These are phyloP conservation scores for Cladorrhinum samala DNA, from an alignment of 495 filamentous ascomycete species.

Conservation along the genomic window DNA sequence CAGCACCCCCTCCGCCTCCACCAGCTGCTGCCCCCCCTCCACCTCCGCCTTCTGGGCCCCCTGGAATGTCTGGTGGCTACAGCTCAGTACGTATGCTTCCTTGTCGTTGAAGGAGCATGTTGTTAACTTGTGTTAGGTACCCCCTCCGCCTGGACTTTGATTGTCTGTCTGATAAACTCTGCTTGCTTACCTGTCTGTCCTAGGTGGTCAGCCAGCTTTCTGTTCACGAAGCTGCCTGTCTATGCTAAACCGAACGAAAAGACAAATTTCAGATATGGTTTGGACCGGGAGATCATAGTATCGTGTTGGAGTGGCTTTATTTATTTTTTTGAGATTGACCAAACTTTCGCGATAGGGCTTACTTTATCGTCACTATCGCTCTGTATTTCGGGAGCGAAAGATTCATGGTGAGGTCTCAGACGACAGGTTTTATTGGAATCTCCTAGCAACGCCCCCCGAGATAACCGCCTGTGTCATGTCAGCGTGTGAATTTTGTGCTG, in stretches of 20 bases:
- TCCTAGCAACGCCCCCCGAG: no score
- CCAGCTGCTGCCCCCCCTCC: conserved; percentile 42
- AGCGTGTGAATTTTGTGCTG: no score
- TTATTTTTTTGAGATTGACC: no score
- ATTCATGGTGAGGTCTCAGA: no score
- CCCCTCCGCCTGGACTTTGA: conserved; percentile 51
- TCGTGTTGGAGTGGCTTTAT: no score
- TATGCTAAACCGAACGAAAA: not conserved
- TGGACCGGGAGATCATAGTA: no score
- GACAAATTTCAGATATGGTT: no score
- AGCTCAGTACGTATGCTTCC: conserved; percentile 51
- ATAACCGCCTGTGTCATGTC: no score
- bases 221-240: not conserved
- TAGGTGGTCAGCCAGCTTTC: not conserved
- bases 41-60: conserved; percentile 58
- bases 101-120: not conserved
- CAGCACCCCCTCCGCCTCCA: conserved; percentile 56
- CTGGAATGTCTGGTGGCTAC: conserved; percentile 56
- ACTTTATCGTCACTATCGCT: no score
- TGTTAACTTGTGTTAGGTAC: conserved; percentile 34
- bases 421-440: no score
- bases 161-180: not conserved
- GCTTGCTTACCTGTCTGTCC: not conserved
- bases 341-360: no score
- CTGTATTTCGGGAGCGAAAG: no score